Base-by-base conservation (phyloP, 192 early-diverging fungal genomes). In the Entomortierella chlamydospora region DNA sequence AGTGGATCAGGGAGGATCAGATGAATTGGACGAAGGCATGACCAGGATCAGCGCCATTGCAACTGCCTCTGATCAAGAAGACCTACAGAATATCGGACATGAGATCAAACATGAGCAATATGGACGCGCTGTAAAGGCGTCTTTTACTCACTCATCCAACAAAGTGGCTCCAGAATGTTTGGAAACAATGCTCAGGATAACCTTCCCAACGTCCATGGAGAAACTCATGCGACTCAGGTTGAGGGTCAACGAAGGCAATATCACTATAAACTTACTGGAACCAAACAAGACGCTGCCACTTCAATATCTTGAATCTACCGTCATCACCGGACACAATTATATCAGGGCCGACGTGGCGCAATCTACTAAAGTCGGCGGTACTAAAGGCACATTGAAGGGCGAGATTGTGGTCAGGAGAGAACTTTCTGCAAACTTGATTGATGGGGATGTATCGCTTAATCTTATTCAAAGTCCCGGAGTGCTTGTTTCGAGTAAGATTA, bases 271-370 rank as follows among this genome's bases (percentile, higher is more conserved):
- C 7, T 20, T 72, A n/a, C 13, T 51, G 20, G 54, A 51, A 5
- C 4, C 53, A 3, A 33, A 20, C 12, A 18, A 9, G 0, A 12
- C 15, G 20, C 22, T 64, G 17, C 52, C 28, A 26, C 43, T 59
- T 2, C n/a, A 37, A 2, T 29, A 34, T 1, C 43, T 64, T 17
- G 47, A 72, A 17, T 23, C 53, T 11, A 56, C 20, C 7, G 70
- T 64, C 8, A 72, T 72, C 4, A 57, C 70, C 0, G 70, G 70
- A 47, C 50, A 64, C 13, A 72, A 28, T n/a, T 6, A 23, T 51
- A 45, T 72, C 17, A 22, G 28, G 4, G 70, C 61, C 4, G 51
- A 34, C 29, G 70, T 72, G 12, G 1, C 33, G 4, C 6, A 9
- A n/a, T 0, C 0, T 6, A 55, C 61, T 10, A 5, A 17, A 3